Conservation (phyloP, 805 yeast genomes). For the Candida endomychidarum region DNA sequence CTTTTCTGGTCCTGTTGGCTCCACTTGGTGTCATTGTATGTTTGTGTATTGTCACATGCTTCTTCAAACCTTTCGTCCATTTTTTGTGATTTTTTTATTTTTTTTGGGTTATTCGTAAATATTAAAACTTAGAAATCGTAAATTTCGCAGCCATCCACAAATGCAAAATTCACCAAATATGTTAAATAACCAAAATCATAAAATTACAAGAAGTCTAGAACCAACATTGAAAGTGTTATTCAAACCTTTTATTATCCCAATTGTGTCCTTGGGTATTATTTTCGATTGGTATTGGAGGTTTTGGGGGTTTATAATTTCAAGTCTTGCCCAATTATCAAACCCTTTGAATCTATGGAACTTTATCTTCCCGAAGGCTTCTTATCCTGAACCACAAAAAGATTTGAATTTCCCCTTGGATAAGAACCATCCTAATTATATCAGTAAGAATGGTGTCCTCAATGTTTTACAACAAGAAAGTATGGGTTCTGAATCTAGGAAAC, state of each 20-base stretch:
- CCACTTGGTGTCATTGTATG: background rate
- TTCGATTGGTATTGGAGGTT: slow-evolving; percentile 13
- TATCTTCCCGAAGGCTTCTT: slow-evolving; percentile 1
- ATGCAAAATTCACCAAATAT: slow-evolving; percentile 3
- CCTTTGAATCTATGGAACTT: slow-evolving; percentile 7
- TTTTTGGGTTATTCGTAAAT: background rate
- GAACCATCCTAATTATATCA: slow-evolving; percentile 1
- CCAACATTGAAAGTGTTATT: background rate
- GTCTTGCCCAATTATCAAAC: slow-evolving; percentile 4
- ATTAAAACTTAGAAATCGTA: background rate
- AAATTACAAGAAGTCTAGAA: background rate
- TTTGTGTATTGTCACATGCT: too few species aligned
- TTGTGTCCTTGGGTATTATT: slow-evolving; percentile 3
- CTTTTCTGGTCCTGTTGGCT: too few species aligned
- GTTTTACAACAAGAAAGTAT: too few species aligned
- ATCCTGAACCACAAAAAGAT: background rate
- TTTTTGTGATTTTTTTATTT: background rate
- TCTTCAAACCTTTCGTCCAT: too few species aligned
- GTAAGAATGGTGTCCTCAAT: background rate
- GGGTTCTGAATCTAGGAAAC: too few species aligned
- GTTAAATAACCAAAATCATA: too few species aligned
- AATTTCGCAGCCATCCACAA: slow-evolving; percentile 9
- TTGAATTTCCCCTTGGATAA: background rate
- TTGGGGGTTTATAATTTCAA: slow-evolving; percentile 4
- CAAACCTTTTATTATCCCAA: slow-evolving; percentile 5